Evolutionary conservation across 495 filamentous ascomycete species (phyloP), one percentile per base, ranked within the genome.

Genomic region (Penicillium fimorum): DNA sequence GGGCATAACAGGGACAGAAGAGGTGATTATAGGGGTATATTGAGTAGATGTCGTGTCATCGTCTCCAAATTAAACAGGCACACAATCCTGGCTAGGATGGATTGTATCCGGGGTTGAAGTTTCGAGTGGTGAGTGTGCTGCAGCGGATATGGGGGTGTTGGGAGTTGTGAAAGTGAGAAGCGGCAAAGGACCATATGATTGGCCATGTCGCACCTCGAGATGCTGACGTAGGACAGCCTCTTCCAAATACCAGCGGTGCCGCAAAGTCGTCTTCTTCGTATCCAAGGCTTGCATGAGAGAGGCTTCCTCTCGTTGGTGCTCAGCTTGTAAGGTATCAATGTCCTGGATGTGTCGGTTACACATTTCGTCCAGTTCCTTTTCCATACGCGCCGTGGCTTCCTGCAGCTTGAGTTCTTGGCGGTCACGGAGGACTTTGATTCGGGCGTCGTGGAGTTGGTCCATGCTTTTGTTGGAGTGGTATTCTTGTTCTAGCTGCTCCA

Each of bases 391-490:
- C 3, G 83, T 72, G 5, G 90, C 75, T 56, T 86, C 83, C 60
- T 88, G 84, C 56, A 88, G 75, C 47, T 84, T 77, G 59, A 86
- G 81, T 4, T 84, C 85, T 61, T 94, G 90, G 44, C 84, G 84
- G 53, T 91, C 90, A 7, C 90, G 79, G 53, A 94, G 80, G 1
- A 92, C 88, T 57, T 93, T 91, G 71, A 94, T 89, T 55, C 86
- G 84, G 17, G 83, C 76, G 44, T 84, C 79, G 59, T 92, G 88
- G 2, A 88, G 80, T 12, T 82, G 79, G 47, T 85, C 83, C 83
- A 92, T 86, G 48, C 83, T 78, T 59, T 87, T 84, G 41, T 87
- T 82, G 37, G 82, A 66, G 58, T 81, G 84, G 56, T 90, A 87
- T 64, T 91, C 85, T 62, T 89, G 85, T 22, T 82, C 80, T 1